phyloP scores from a whole-genome alignment of 73 alveolate genomes.

The Paramecium sexaurelia region DNA sequence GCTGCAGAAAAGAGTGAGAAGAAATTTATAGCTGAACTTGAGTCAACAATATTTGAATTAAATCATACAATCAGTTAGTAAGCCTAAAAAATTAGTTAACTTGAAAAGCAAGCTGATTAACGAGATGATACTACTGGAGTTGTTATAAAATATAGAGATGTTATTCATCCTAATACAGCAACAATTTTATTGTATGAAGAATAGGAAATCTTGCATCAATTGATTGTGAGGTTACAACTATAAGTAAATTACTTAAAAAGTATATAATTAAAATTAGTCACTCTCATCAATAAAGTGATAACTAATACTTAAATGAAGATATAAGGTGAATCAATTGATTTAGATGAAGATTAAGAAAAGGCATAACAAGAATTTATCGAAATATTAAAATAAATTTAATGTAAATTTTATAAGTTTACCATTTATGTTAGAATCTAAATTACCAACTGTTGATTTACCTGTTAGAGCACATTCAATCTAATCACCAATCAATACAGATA shows the following conservation, averaged over 20 bases:
- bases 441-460: slow-evolving; percentile 26
- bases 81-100: neutral
- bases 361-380: neutral
- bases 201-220: slow-evolving; percentile 39
- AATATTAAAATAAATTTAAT: neutral
- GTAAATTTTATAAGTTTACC: neutral
- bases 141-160: slow-evolving; percentile 30
- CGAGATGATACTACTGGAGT: slow-evolving; percentile 35
- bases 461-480: neutral
- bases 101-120: slow-evolving; percentile 37
- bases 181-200: slow-evolving; percentile 40
- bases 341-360: slow-evolving; percentile 29
- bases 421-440: slow-evolving; percentile 25
- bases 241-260: slow-evolving; percentile 10
- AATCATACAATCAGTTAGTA: slow-evolving; percentile 19
- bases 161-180: slow-evolving; percentile 44
- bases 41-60: neutral
- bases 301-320: neutral
- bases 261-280: slow-evolving; percentile 34
- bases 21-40: slow-evolving; percentile 10
- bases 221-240: slow-evolving; percentile 15
- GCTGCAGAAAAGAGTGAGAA: slow-evolving; percentile 56
- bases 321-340: neutral
- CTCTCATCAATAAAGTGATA: neutral
- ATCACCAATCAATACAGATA: slow-evolving; percentile 51